These are phyloP conservation scores for Myochromella boudieri DNA, from an alignment of 768 basidiomycete genomes.

Conservation along the genomic window DNA sequence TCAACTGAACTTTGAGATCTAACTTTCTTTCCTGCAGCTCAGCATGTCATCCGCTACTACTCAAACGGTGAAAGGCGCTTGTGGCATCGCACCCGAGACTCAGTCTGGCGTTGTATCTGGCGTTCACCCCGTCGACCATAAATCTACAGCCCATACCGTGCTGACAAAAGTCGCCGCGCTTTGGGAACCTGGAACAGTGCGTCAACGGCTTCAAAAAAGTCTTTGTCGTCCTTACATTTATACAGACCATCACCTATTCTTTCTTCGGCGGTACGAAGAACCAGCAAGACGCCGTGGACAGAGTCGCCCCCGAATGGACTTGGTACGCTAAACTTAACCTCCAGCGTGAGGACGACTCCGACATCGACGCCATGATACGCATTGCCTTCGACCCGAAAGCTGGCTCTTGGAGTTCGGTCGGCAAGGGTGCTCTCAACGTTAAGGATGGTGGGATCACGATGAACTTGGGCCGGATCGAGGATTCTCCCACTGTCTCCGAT, in stretches of 20 bases:
- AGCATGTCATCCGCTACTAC: background rate
- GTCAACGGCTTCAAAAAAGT: background rate
- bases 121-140: background rate
- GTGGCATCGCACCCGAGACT: background rate
- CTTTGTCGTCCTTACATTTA: background rate
- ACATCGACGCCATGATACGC: slow-evolving; percentile 10
- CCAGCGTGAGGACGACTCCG: slow-evolving; percentile 2
- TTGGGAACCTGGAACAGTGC: background rate
- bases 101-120: background rate
- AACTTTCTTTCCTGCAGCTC: background rate
- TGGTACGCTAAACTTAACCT: slow-evolving; percentile 13
- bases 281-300: slow-evolving; percentile 17
- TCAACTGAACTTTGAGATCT: background rate
- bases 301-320: slow-evolving; percentile 13
- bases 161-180: background rate
- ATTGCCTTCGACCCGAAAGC: slow-evolving; percentile 12
- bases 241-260: slow-evolving; percentile 4
- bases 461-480: slow-evolving; percentile 19
- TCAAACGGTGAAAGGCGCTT: background rate
- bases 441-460: slow-evolving; percentile 8
- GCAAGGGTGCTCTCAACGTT: slow-evolving; percentile 10
- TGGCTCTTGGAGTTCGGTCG: slow-evolving; percentile 19
- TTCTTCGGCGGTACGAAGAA: slow-evolving; percentile 16
- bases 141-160: background rate
- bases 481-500: slow-evolving; percentile 1